These are phyloP conservation scores for Sphenostylis stenocarpa DNA, from an alignment of 306 rosid genomes.

Conservation along the genomic window DNA sequence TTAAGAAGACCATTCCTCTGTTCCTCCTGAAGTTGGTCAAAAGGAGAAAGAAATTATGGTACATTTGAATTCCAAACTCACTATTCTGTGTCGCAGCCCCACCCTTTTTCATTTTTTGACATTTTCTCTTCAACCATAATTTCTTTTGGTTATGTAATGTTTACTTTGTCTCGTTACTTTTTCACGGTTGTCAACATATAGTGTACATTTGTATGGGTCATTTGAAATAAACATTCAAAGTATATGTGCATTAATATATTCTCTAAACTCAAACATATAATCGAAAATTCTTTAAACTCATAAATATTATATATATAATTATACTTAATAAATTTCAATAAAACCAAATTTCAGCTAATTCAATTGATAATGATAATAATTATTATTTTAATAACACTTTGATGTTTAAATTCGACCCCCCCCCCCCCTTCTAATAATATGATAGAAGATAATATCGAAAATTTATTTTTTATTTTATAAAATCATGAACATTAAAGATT, in stretches of 20 bases:
- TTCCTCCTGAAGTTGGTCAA: constrained; percentile 25
- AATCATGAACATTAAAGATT: too few relatives aligned
- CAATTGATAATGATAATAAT: too few relatives aligned
- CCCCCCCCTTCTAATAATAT: too few relatives aligned
- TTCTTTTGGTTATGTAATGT: background rate
- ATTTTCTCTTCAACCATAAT: background rate
- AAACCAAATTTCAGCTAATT: too few relatives aligned
- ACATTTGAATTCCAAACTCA: background rate
- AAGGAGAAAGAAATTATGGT: background rate
- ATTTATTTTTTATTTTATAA: too few relatives aligned
- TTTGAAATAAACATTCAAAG: background rate
- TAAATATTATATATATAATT: too few relatives aligned
- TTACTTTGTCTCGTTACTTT: background rate
- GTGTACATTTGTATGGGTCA: background rate
- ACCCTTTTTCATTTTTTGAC: background rate
- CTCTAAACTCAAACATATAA: too few relatives aligned
- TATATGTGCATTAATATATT: background rate
- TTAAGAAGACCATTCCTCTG: constrained; percentile 37
- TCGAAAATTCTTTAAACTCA: too few relatives aligned
- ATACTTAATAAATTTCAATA: too few relatives aligned
- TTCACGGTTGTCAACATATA: background rate
- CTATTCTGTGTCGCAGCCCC: background rate
- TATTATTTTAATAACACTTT: too few relatives aligned
- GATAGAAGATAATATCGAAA: too few relatives aligned
- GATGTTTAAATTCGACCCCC: too few relatives aligned